Percentiles rank a stretch among this genome's conserved stretches.
Conservation (phyloP, 139 green algal genomes). For the Trebouxia sp. region DNA sequence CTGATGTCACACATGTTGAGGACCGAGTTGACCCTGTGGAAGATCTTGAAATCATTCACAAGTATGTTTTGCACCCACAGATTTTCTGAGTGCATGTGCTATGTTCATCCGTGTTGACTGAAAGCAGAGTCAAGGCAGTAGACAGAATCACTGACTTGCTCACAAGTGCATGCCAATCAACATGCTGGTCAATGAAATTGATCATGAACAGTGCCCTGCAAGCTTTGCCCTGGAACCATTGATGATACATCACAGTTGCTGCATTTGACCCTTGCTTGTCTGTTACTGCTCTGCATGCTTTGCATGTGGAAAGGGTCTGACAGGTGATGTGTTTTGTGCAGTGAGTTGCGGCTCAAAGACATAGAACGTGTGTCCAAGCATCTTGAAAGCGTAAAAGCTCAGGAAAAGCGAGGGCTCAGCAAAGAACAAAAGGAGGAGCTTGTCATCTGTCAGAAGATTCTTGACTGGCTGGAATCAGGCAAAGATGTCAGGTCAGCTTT, state of each 20-base stretch:
- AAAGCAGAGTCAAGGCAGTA: too few relatives aligned
- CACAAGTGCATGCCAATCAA: too few relatives aligned
- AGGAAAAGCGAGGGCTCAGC: constrained; percentile 48
- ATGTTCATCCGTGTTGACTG: too few relatives aligned
- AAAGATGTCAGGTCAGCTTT: constrained; percentile 73
- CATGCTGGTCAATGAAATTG: too few relatives aligned
- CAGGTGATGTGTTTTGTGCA: constrained; percentile 35
- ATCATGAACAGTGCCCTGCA: too few relatives aligned
- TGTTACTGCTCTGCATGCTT: background rate
- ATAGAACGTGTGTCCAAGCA: constrained; percentile 57
- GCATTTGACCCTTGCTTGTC: background rate
- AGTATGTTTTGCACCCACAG: constrained; percentile 12
- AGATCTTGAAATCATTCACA: constrained; percentile 96
- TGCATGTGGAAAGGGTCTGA: too few relatives aligned
- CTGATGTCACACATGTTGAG: constrained; percentile 86
- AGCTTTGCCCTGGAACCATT: too few relatives aligned
- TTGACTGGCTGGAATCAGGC: constrained; percentile 64
- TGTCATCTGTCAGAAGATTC: constrained; percentile 59
- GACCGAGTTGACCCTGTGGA: constrained; percentile 95
- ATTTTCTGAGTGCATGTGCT: background rate
- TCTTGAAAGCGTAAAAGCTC: constrained; percentile 14
- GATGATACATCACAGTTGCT: too few relatives aligned
- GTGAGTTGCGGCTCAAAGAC: constrained; percentile 86
- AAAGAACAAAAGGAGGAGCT: constrained; percentile 91
- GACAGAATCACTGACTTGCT: too few relatives aligned